Conservation (phyloP, 768 basidiomycete species). For the Agaricus sinodeliciosus region DNA sequence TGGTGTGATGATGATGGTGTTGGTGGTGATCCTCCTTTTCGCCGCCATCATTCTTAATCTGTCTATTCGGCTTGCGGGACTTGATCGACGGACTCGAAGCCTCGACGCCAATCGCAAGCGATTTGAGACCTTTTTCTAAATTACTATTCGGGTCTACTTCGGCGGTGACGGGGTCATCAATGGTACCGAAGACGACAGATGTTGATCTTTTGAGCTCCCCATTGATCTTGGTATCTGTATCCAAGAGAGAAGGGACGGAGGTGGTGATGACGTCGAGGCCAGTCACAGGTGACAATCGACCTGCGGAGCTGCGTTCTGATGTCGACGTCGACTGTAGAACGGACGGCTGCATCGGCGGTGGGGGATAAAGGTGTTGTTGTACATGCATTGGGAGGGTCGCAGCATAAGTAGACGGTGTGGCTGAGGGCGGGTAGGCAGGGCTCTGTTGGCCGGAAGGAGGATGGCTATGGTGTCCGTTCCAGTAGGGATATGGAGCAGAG, state of each 20-base stretch:
- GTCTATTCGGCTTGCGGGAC: neutral
- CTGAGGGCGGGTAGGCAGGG: slow-evolving; percentile 17
- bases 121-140: slow-evolving; percentile 24
- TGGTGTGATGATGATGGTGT: neutral
- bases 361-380: slow-evolving; percentile 11
- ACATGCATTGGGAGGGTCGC: slow-evolving; percentile 11
- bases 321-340: neutral
- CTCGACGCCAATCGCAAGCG: slow-evolving; percentile 40
- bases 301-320: neutral
- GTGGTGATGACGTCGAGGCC: neutral
- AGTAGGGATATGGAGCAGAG: slow-evolving; percentile 30
- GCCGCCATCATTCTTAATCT: neutral
- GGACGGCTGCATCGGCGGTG: neutral
- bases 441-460: slow-evolving; percentile 21
- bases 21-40: neutral
- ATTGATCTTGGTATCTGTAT: neutral
- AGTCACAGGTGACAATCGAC: neutral
- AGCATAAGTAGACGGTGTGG: slow-evolving; percentile 12
- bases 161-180: slow-evolving; percentile 18
- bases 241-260: neutral
- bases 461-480: slow-evolving; percentile 23
- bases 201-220: slow-evolving; percentile 13
- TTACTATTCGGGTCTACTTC: slow-evolving; percentile 7
- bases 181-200: slow-evolving; percentile 49
- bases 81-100: slow-evolving; percentile 12